Evolutionary conservation across 2,329 filamentous ascomycete genomes (phyloP), one percentile per base, ranked within the genome.

Genomic region (Colletotrichum nymphaeae): DNA sequence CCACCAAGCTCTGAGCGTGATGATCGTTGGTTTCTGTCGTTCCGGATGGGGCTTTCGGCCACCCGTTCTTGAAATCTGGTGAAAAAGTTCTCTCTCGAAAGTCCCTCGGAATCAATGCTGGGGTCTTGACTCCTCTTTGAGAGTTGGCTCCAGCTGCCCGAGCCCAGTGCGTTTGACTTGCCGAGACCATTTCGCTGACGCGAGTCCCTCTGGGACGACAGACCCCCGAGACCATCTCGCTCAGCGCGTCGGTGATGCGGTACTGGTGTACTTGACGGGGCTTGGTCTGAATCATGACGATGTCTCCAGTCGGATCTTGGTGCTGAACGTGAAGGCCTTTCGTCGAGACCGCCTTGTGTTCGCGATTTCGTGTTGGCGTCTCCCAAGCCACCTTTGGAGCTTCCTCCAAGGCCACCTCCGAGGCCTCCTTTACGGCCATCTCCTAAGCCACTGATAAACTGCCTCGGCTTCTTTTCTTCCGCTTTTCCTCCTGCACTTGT

Each of bases 241-340:
- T 28, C 67, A 22, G 14, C n/a, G 26, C 56, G 71, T 26, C 67
- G 55, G 22, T 66, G 56, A 19, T 73, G 71, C 14, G 71, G 71
- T 46, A 73, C 35, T 14, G 71, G 60, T 4, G 35, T 71, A 14
- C 60, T 52, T 16, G 52, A 16, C 56, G 71, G 14, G 19, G 30
- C 46, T 66, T n/a, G 56, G n/a, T 66, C 71, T 28, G 9, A 26
- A 22, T 65, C 63, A 52, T 6, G 32, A 14, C 57, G 32, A 26
- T 73, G 71, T 46, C 71, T 66, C 71, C 67, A 70, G 35, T 73
- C 67, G 42, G 19, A 49, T 22, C n/a, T 57, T 2, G 32, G 11
- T 26, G 32, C 5, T 9, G 28, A 26, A 19, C 35, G 55, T 37
- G 26, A 24, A 49, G 69, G 46, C 49, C 62, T 72, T 9, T 67